phyloP scores from a whole-genome alignment of 371 early-diverging fungal genomes.

The Parasitella parasitica region DNA sequence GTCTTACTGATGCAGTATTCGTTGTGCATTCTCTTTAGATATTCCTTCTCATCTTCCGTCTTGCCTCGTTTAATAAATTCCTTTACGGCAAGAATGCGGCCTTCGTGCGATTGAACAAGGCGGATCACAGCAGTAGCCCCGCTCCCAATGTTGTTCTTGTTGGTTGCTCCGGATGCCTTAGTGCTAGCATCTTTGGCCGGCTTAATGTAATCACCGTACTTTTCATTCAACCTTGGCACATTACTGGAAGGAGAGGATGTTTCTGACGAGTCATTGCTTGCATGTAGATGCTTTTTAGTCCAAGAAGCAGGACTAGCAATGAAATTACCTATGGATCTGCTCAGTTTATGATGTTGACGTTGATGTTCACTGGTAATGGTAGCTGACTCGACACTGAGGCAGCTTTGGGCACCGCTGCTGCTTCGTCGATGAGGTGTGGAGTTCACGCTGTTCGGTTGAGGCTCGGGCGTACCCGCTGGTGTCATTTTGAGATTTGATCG shows the following conservation, averaged over 20 bases:
- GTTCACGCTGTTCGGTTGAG: neutral
- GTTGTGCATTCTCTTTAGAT: slow-evolving; percentile 64
- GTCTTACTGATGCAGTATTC: slow-evolving; percentile 75
- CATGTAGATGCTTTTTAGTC: slow-evolving; percentile 19
- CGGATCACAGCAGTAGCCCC: slow-evolving; percentile 93
- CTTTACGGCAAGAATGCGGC: slow-evolving; percentile 43
- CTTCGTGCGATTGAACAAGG: slow-evolving; percentile 63
- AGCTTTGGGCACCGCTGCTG: slow-evolving; percentile 4
- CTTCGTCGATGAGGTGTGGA: neutral
- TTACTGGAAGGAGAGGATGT: slow-evolving; percentile 11
- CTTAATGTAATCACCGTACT: slow-evolving; percentile 27
- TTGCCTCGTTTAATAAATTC: slow-evolving; percentile 61
- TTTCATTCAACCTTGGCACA: slow-evolving; percentile 20
- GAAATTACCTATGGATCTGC: slow-evolving; percentile 18
- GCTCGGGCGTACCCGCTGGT: neutral
- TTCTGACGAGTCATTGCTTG: neutral
- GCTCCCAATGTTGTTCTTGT: slow-evolving; percentile 71
- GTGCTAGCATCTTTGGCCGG: slow-evolving; percentile 1
- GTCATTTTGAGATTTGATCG: slow-evolving; percentile 5
- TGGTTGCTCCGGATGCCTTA: slow-evolving; percentile 28
- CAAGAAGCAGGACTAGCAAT: slow-evolving; percentile 22
- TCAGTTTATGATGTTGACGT: neutral
- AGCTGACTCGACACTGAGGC: neutral
- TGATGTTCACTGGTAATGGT: neutral
- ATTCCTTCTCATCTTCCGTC: slow-evolving; percentile 61